phyloP scores from a whole-genome alignment of 495 filamentous ascomycete genomes.

The Penicillium argentinense region DNA sequence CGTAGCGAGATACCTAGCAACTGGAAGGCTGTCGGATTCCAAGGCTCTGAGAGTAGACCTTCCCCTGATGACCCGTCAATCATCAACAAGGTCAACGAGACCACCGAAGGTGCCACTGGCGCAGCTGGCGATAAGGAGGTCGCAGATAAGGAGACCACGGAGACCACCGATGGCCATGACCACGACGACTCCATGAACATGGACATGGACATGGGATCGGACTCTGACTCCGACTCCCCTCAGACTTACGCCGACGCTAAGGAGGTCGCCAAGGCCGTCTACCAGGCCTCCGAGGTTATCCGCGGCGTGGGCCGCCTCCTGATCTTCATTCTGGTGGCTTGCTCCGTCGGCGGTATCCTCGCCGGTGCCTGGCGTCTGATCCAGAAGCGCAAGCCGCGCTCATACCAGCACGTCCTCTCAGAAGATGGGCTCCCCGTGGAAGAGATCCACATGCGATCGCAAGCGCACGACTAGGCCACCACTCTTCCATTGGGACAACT shows the following conservation, averaged over 20 bases:
- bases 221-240: slow-evolving; percentile 1
- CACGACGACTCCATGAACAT: slow-evolving; percentile 13
- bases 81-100: slow-evolving; percentile 21
- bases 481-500: no score
- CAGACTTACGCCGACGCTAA: slow-evolving; percentile 25
- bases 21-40: slow-evolving; percentile 39
- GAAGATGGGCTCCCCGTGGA: slow-evolving; percentile 33
- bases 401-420: slow-evolving; percentile 36
- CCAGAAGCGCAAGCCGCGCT: slow-evolving; percentile 23
- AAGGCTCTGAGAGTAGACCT: slow-evolving; percentile 20
- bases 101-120: slow-evolving; percentile 6
- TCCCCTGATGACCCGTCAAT: slow-evolving; percentile 33
- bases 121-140: not conserved
- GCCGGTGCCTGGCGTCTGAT: slow-evolving; percentile 25
- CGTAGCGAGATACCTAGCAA: slow-evolving; percentile 31
- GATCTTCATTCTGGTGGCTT: slow-evolving; percentile 30
- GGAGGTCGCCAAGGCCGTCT: slow-evolving; percentile 32
- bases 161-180: slow-evolving; percentile 6
- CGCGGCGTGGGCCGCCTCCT: slow-evolving; percentile 34
- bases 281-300: slow-evolving; percentile 38
- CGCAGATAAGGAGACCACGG: slow-evolving; percentile 12
- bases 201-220: slow-evolving; percentile 14
- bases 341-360: slow-evolving; percentile 28
- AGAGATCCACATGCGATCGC: slow-evolving; percentile 22
- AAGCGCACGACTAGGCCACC: slow-evolving; percentile 9